Conservation (phyloP, 2,329 filamentous ascomycete species). For the Diplodia intermedia region DNA sequence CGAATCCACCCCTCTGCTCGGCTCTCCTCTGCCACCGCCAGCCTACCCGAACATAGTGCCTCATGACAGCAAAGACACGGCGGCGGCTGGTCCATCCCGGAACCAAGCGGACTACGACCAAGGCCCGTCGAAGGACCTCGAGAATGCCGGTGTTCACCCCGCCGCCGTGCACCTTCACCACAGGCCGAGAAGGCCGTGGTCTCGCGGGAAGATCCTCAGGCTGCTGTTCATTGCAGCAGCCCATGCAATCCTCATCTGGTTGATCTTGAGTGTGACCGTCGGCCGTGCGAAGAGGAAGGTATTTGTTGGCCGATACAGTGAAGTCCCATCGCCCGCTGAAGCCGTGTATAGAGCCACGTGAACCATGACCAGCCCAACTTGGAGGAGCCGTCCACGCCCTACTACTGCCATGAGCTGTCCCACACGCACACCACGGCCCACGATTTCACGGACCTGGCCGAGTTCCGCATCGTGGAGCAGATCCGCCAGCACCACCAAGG, state of each 20-base stretch:
- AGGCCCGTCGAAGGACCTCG: slow-evolving; percentile 2
- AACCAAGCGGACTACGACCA: neutral
- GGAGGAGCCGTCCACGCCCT: neutral
- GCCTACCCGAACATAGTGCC: slow-evolving; percentile 15
- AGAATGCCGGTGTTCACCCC: neutral
- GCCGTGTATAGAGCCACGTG: neutral
- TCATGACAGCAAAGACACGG: neutral
- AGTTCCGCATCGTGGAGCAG: slow-evolving; percentile 7
- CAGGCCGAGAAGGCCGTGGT: slow-evolving; percentile 7
- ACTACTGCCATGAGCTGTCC: slow-evolving; percentile 7
- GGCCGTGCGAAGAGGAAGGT: slow-evolving; percentile 7
- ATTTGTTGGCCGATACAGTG: neutral
- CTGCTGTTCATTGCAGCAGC: slow-evolving; percentile 10
- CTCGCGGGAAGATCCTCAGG: slow-evolving; percentile 13
- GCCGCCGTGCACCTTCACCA: slow-evolving; percentile 17
- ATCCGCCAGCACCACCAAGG: slow-evolving; percentile 1
- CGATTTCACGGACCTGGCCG: neutral
- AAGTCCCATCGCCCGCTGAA: neutral
- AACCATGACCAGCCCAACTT: neutral
- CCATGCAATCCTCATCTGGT: slow-evolving; percentile 16
- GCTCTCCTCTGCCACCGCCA: slow-evolving; percentile 11
- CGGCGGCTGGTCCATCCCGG: neutral
- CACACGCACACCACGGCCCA: neutral
- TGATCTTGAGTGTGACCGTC: slow-evolving; percentile 3
- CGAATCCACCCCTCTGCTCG: slow-evolving; percentile 15